Percentiles rank a stretch among this genome's conserved stretches.
Evolutionary conservation across 768 basidiomycete species (phyloP).

Genomic region (Agaricus subrufescens): DNA sequence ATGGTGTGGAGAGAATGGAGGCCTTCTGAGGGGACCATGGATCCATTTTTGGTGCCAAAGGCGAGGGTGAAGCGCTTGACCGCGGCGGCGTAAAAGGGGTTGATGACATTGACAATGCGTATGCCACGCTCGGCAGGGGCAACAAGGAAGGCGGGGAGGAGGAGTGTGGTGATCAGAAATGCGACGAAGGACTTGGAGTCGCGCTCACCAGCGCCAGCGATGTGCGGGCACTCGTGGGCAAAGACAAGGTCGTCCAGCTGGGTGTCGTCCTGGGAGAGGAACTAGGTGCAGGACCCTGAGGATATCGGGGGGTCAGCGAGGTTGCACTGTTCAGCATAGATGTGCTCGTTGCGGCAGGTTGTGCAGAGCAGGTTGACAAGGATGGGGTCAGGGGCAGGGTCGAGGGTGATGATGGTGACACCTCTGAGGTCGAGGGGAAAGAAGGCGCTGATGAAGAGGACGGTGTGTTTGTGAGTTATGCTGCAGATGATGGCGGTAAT

Average conservation of each 20-base stretch:
- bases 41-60: slow-evolving; percentile 20
- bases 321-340: slow-evolving; percentile 80
- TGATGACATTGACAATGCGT: slow-evolving; percentile 81
- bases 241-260: slow-evolving; percentile 78
- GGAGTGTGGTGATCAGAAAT: slow-evolving; percentile 60
- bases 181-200: slow-evolving; percentile 57
- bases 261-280: slow-evolving; percentile 50
- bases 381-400: slow-evolving; percentile 54
- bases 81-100: slow-evolving; percentile 87
- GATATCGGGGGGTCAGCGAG: slow-evolving; percentile 63
- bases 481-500: slow-evolving; percentile 45
- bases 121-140: no score
- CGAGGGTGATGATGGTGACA: slow-evolving; percentile 75
- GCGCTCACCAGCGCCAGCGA: slow-evolving; percentile 32
- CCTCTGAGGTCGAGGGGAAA: slow-evolving; percentile 69
- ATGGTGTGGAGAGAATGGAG: slow-evolving; percentile 56
- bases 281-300: slow-evolving; percentile 61
- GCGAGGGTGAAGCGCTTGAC: slow-evolving; percentile 28
- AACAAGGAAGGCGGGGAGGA: no score
- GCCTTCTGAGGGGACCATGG: slow-evolving; percentile 57
- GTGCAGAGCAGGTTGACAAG: slow-evolving; percentile 57
- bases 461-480: slow-evolving; percentile 62
- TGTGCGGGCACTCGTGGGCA: slow-evolving; percentile 68
- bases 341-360: slow-evolving; percentile 67
- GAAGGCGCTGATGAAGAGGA: slow-evolving; percentile 75